Percentiles rank a stretch among this genome's conserved stretches.
Conservation (phyloP, 2,329 filamentous ascomycete genomes). For the Colletotrichum viniferum region DNA sequence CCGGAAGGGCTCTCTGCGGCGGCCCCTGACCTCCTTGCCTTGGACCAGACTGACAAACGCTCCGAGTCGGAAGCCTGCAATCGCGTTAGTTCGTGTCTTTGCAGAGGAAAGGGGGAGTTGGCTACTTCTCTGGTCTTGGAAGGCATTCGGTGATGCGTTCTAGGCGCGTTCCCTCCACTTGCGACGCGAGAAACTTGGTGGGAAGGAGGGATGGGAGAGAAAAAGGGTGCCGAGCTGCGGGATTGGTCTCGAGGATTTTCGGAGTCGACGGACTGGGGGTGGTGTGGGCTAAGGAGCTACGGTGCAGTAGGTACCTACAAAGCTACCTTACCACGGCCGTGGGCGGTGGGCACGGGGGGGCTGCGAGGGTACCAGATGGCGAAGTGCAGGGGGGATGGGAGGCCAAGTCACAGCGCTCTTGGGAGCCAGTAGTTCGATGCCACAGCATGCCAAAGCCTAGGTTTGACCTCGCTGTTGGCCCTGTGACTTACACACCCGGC, state of each 20-base stretch:
- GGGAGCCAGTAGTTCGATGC: constrained; percentile 5
- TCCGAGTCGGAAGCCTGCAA: constrained; percentile 7
- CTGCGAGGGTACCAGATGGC: not conserved
- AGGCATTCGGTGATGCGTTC: constrained; percentile 22
- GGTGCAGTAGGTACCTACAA: not conserved
- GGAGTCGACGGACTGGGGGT: constrained; percentile 24
- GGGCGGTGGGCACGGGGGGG: not conserved
- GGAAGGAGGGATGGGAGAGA: constrained; percentile 18
- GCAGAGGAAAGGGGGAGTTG: not conserved
- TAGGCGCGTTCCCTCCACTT: constrained; percentile 27
- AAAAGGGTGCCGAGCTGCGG: constrained; percentile 25
- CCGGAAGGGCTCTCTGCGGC: constrained; percentile 16
- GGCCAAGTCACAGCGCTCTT: constrained; percentile 13
- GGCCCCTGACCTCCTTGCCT: constrained; percentile 23
- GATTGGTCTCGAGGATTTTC: constrained; percentile 25
- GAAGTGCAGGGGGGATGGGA: not conserved
- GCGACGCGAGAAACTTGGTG: constrained; percentile 27
- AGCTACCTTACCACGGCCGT: constrained; percentile 3
- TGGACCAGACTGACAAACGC: constrained; percentile 13
- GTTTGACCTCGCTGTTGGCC: not conserved
- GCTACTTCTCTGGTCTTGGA: constrained; percentile 27
- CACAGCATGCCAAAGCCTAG: constrained; percentile 1
- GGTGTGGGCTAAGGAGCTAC: constrained; percentile 25
- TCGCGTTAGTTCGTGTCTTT: constrained; percentile 18
- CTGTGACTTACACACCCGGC: constrained; percentile 10